Percentiles rank a stretch among this genome's conserved stretches.
Conservation (phyloP, 352 stramenopile species). For the Blastocystis hominis region DNA sequence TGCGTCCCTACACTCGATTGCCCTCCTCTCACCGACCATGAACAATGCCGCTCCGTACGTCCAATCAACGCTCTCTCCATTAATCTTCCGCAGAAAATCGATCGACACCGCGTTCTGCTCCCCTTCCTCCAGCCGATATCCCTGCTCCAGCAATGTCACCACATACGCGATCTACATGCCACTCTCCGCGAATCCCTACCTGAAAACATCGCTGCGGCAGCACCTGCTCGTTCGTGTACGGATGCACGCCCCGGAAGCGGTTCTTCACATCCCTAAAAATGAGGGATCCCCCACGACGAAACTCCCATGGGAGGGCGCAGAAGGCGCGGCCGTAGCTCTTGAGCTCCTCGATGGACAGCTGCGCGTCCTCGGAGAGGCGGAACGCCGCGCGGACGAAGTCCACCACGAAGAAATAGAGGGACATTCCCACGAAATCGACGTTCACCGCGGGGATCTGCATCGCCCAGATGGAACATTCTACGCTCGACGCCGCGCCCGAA, state of each 20-base stretch:
- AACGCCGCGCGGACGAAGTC: conserved; percentile 31
- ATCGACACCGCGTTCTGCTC: not conserved
- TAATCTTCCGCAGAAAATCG: not conserved
- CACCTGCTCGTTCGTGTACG: conserved; percentile 23
- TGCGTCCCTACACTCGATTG: not conserved
- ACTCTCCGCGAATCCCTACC: not conserved
- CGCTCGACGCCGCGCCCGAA: not conserved
- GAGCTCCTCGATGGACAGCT: conserved; percentile 25
- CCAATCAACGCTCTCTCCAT: conserved; percentile 51
- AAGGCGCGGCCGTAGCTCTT: conserved; percentile 27
- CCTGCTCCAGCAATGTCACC: conserved; percentile 29
- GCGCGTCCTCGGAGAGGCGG: not conserved
- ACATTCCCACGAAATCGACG: conserved; percentile 48
- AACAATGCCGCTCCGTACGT: conserved; percentile 46
- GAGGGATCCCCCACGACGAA: not conserved
- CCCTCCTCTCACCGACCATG: not conserved
- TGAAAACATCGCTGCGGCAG: conserved; percentile 54
- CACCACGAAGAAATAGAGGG: conserved; percentile 50
- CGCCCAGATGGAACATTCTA: conserved; percentile 55
- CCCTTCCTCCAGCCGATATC: not conserved
- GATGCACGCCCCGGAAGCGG: not conserved
- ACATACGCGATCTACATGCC: conserved; percentile 19
- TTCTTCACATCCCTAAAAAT: conserved; percentile 14
- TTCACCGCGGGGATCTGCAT: conserved; percentile 1
- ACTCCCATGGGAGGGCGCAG: conserved; percentile 25